Base-by-base conservation (phyloP, 352 stramenopile genomes). In the Globisporangium paroecandrum region DNA sequence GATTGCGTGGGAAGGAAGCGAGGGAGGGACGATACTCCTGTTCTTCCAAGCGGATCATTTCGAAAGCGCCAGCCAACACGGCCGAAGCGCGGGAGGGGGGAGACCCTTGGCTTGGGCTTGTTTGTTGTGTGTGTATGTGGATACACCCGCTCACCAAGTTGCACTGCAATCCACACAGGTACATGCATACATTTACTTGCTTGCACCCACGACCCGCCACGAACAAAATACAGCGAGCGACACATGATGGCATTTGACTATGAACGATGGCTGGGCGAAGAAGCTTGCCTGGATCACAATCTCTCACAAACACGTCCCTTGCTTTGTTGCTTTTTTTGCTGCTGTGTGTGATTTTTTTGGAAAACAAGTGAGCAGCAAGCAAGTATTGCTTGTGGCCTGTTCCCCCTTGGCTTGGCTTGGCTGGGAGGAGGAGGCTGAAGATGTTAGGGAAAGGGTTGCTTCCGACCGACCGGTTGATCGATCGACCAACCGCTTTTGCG, bases 131-230 rank as follows among this genome's bases (percentile, higher is more conserved):
- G 12, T 9, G 53, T 20, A 25, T 13, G 58, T 63, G 58, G 58
- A 63, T 63, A 63, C 55, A 60, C 41, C 18, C 6, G 41, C 12
- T 18, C n/a, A 62, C n/a, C 58, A 63, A 20, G 58, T 63, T 63
- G 58, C 58, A 63, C 58, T 54, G 58, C 58, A 63, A 63, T 36
- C 7, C 34, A 25, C 27, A 12, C 54, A 59, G 54, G 18, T 38
- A 24, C 13, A n/a, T 20, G 15, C 15, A n/a, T 43, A 5, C 24
- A 13, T 7, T 32, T 32, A 13, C n/a, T 32, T 32, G 22, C 53
- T 58, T 58, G 53, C 53, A 36, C 18, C 41, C 15, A 49, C 36
- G 36, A 43, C 5, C 15, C 41, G 41, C 24, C 24, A 22, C 22
- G 49, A 56, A 34, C 53, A 58, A 38, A 24, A 25, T 4, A 10